A percentile compares a stretch with the other conserved stretches of the same genome.
Evolutionary conservation across 768 basidiomycete genomes (phyloP).

Genomic region (Russula lepida): DNA sequence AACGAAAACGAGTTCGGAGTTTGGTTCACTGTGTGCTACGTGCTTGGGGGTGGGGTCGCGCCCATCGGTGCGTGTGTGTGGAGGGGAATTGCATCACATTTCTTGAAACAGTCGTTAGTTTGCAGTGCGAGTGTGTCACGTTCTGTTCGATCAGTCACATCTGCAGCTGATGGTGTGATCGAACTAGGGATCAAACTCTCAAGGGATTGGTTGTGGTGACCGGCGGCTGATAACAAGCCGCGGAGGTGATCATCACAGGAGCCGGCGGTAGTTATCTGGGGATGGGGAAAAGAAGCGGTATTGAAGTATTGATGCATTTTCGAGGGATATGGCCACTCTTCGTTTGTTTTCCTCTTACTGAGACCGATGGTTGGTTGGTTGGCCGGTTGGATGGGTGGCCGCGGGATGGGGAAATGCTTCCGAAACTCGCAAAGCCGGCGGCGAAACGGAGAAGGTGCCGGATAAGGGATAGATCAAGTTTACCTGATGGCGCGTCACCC

Average conservation of each 20-base stretch:
- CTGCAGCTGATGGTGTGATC: constrained; percentile 3
- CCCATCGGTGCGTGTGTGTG: neutral
- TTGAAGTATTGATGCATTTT: neutral
- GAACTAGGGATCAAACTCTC: too few relatives aligned
- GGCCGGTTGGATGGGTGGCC: neutral
- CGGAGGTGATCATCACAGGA: neutral
- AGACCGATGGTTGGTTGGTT: neutral
- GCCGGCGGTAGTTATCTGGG: constrained; percentile 8
- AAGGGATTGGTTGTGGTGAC: too few relatives aligned
- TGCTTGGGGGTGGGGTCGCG: neutral
- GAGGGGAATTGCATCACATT: neutral
- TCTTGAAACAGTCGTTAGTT: neutral
- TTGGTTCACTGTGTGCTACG: neutral
- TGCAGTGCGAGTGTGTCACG: neutral
- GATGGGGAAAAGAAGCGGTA: neutral
- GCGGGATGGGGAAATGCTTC: constrained; percentile 3
- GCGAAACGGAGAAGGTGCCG: constrained; percentile 7
- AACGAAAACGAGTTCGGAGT: neutral
- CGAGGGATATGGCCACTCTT: neutral
- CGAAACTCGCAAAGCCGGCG: constrained; percentile 20
- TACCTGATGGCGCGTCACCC: neutral
- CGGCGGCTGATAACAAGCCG: constrained; percentile 11
- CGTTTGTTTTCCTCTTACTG: neutral
- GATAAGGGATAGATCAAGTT: neutral
- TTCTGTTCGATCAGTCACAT: neutral